phyloP scores from a whole-genome alignment of 495 filamentous ascomycete species.

The Bacidia rubella region DNA sequence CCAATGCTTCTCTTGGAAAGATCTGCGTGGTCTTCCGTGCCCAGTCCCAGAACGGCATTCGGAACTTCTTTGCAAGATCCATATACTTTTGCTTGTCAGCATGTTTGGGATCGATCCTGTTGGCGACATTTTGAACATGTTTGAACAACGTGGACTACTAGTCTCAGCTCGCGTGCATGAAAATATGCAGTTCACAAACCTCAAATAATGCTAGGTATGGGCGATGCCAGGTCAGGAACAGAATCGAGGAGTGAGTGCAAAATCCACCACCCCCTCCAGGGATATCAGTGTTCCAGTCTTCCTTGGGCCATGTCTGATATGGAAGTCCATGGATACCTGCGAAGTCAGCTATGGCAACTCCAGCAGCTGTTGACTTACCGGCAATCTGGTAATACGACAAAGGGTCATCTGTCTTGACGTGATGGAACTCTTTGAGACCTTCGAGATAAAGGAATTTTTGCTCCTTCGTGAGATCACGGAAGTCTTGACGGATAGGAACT shows the following conservation, averaged over 20 bases:
- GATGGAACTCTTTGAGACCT: no score
- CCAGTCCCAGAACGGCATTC: conserved; percentile 48
- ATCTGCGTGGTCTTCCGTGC: conserved; percentile 27
- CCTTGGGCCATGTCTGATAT: conserved; percentile 21
- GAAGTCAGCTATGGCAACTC: not conserved
- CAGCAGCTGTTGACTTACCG: conserved; percentile 5
- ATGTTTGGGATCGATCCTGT: conserved; percentile 16
- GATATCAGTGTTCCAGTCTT: conserved; percentile 10
- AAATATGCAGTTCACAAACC: conserved; percentile 18
- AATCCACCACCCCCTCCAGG: no score
- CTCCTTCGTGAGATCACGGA: no score
- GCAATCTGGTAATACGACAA: conserved; percentile 21
- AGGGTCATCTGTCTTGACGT: conserved; percentile 15
- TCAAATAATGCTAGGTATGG: conserved; percentile 35
- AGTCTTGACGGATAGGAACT: no score
- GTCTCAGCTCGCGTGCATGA: not conserved
- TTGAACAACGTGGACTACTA: conserved; percentile 19
- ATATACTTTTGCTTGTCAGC: conserved; percentile 17
- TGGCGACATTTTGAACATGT: conserved; percentile 20
- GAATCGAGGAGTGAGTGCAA: conserved; percentile 15
- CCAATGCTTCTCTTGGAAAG: conserved; percentile 20
- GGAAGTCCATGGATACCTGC: conserved; percentile 23
- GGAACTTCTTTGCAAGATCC: conserved; percentile 33
- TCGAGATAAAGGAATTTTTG: no score
- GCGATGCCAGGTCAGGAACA: conserved; percentile 31